phyloP scores from a whole-genome alignment of 2,329 filamentous ascomycete genomes.

The Cladosporium sp. region DNA sequence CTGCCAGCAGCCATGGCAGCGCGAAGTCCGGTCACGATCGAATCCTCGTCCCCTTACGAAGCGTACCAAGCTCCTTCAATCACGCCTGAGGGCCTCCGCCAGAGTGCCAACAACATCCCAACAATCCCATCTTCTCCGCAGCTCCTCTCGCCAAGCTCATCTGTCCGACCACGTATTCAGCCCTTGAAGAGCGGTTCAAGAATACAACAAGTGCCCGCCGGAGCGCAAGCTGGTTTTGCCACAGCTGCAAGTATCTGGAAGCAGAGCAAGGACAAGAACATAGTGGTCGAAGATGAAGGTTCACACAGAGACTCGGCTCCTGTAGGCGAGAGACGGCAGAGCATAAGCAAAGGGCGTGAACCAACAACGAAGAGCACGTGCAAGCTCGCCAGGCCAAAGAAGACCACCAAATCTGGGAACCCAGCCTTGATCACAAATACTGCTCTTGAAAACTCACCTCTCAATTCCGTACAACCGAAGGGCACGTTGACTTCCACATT shows the following conservation, averaged over 20 bases:
- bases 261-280: background rate
- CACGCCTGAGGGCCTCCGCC: constrained; percentile 17
- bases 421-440: background rate
- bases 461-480: too few relatives aligned
- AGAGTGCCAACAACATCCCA: background rate
- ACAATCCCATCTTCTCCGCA: background rate
- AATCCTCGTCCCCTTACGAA: constrained; percentile 20
- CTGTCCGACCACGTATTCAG: constrained; percentile 3
- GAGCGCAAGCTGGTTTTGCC: constrained; percentile 16
- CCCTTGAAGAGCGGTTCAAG: constrained; percentile 13
- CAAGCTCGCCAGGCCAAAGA: constrained; percentile 13
- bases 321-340: background rate
- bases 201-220: constrained; percentile 13
- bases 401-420: background rate
- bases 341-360: background rate
- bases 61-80: constrained; percentile 17
- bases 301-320: background rate
- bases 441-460: background rate
- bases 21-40: constrained; percentile 21
- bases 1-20: constrained; percentile 17
- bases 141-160: constrained; percentile 5
- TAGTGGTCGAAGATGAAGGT: background rate
- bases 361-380: constrained; percentile 3
- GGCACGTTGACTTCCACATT: too few relatives aligned
- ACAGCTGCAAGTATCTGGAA: constrained; percentile 16